Conservation (phyloP, 2,329 filamentous ascomycete genomes). For the Truncatella angustata region DNA sequence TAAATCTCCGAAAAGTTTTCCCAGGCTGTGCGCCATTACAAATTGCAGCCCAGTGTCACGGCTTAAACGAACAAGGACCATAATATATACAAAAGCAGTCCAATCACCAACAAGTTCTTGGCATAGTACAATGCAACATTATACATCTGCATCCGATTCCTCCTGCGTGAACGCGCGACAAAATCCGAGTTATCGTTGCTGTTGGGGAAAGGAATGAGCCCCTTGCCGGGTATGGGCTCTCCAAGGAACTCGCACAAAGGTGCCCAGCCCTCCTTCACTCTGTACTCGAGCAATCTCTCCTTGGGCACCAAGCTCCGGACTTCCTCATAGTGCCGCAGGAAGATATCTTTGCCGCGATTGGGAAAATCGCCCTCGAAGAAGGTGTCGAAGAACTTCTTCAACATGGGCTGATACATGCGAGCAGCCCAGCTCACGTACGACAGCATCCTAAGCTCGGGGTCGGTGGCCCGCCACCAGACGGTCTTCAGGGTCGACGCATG, state of each 20-base stretch:
- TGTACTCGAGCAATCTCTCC: conserved; percentile 30
- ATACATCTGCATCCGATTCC: conserved; percentile 9
- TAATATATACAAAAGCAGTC: conserved; percentile 1
- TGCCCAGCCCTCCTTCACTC: conserved; percentile 33
- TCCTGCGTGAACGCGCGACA: conserved; percentile 2
- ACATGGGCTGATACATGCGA: conserved; percentile 68
- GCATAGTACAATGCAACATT: conserved; percentile 3
- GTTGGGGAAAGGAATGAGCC: conserved; percentile 37
- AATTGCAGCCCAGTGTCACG: not conserved
- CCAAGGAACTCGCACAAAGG: conserved; percentile 35
- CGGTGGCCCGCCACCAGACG: conserved; percentile 65
- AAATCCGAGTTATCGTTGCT: conserved; percentile 48
- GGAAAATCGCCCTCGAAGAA: conserved; percentile 69
- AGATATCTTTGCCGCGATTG: conserved; percentile 62
- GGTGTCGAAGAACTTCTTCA: conserved; percentile 65
- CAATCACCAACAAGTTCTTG: not conserved
- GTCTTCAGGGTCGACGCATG: conserved; percentile 63
- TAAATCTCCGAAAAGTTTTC: not conserved
- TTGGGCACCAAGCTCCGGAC: conserved; percentile 26
- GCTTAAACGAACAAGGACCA: not conserved
- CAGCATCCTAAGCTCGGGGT: conserved; percentile 57
- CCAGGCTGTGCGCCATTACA: too few relatives aligned
- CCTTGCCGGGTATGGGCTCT: conserved; percentile 27
- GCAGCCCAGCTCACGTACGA: conserved; percentile 63
- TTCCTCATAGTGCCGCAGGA: conserved; percentile 36